A percentile compares a stretch with the other conserved stretches of the same genome.
Evolutionary conservation across 768 basidiomycete genomes (phyloP).

Genomic region (Gymnopilus dilepis): DNA sequence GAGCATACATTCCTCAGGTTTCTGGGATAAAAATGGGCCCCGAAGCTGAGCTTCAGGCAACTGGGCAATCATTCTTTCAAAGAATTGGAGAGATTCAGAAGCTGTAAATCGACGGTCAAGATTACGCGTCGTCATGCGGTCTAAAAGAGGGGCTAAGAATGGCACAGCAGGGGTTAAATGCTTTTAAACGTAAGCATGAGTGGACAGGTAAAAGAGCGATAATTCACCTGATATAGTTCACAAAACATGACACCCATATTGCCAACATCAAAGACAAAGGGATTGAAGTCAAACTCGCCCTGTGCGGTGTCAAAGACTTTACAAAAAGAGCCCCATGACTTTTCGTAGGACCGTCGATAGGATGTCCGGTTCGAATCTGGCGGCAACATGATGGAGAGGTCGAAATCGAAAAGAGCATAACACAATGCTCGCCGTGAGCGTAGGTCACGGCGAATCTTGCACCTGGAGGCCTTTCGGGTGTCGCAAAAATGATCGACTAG

Average conservation of each 20-base stretch:
- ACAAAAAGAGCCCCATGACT: conserved; percentile 11
- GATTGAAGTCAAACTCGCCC: conserved; percentile 31
- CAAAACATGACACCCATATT: conserved; percentile 22
- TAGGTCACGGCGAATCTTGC: conserved; percentile 4
- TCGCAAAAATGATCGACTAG: conserved; percentile 24
- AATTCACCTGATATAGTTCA: conserved; percentile 14
- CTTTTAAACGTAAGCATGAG: conserved; percentile 6
- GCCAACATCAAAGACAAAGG: conserved; percentile 31
- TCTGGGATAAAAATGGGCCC: neutral
- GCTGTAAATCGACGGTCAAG: neutral
- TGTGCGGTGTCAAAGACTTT: conserved; percentile 13
- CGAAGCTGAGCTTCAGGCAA: neutral
- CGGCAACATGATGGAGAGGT: conserved; percentile 23
- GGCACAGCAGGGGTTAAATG: conserved; percentile 22
- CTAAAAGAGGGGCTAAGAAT: conserved; percentile 28
- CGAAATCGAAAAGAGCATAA: conserved; percentile 29
- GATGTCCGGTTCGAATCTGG: neutral
- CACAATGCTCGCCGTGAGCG: conserved; percentile 13
- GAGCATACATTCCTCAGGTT: neutral
- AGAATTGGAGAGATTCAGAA: conserved; percentile 22
- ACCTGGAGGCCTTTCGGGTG: neutral
- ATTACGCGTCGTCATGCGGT: neutral
- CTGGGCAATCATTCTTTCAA: conserved; percentile 19
- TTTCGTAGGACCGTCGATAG: conserved; percentile 17
- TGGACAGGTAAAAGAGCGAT: neutral